Percentiles rank a stretch among this genome's conserved stretches.
phyloP scores from a whole-genome alignment of 768 basidiomycete genomes.

The Suillus subluteus region DNA sequence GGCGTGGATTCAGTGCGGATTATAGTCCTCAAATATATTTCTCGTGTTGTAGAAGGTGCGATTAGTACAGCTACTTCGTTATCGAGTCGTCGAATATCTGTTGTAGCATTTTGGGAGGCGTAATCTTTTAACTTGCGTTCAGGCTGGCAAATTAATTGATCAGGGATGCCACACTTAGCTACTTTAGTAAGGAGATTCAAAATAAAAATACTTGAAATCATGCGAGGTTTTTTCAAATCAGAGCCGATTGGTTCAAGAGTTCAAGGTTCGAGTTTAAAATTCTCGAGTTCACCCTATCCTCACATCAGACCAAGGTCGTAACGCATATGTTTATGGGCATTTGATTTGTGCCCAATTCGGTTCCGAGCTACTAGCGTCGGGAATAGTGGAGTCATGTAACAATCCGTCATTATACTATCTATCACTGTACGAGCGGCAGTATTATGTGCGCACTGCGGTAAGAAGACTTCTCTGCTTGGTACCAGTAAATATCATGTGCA shows the following conservation, averaged over 20 bases:
- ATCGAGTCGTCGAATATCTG: not conserved
- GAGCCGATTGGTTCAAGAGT: no score
- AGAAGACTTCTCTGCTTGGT: slow-evolving; percentile 42
- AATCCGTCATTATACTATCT: not conserved
- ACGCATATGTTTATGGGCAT: no score
- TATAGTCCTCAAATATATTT: not conserved
- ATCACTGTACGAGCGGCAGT: slow-evolving; percentile 6
- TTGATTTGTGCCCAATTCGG: no score
- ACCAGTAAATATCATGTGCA: slow-evolving; percentile 59
- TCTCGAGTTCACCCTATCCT: no score
- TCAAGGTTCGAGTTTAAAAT: no score
- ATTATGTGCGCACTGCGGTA: slow-evolving; percentile 22
- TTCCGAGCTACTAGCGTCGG: not conserved
- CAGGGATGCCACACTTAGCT: not conserved
- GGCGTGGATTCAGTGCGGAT: not conserved
- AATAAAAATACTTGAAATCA: no score
- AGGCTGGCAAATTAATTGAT: not conserved
- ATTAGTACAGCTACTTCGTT: not conserved
- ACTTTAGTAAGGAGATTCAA: no score
- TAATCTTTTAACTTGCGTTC: not conserved
- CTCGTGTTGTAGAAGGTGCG: not conserved
- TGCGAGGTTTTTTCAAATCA: no score
- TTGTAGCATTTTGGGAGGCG: not conserved
- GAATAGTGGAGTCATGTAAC: not conserved
- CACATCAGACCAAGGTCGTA: no score